Percentiles rank a stretch among this genome's conserved stretches.
These are phyloP conservation scores for Arachis hypogaea DNA, from an alignment of 306 rosid genomes.

Conservation along the genomic window DNA sequence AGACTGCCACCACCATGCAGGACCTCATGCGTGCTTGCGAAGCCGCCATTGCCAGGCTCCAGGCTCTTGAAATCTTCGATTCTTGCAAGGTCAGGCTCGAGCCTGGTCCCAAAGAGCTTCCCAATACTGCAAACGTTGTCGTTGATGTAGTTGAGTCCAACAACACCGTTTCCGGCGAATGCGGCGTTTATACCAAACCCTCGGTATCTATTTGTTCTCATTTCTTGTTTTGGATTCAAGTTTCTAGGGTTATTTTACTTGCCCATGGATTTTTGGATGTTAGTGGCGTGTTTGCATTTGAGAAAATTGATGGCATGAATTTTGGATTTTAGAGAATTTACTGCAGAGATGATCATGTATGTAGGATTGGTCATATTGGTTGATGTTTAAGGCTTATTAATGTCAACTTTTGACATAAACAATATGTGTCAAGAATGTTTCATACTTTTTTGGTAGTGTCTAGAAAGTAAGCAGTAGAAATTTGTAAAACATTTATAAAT, in stretches of 20 bases:
- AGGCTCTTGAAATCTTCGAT: constrained; percentile 71
- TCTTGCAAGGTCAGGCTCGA: constrained; percentile 75
- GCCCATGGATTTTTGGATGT: background rate
- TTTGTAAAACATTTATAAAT: too few relatives aligned
- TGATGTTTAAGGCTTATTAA: too few relatives aligned
- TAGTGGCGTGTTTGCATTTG: background rate
- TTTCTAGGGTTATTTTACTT: background rate
- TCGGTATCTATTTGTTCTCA: constrained; percentile 51
- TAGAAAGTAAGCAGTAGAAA: too few relatives aligned
- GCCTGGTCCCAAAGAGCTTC: constrained; percentile 78
- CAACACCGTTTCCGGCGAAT: constrained; percentile 59
- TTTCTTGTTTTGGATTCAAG: background rate
- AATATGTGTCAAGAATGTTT: too few relatives aligned
- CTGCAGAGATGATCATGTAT: background rate
- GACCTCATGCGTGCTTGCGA: constrained; percentile 73
- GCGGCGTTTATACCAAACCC: constrained; percentile 70
- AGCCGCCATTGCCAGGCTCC: constrained; percentile 66
- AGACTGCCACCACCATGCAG: constrained; percentile 68
- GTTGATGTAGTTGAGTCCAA: constrained; percentile 70
- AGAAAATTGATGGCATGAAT: too few relatives aligned
- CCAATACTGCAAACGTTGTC: constrained; percentile 76
- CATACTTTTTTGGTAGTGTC: too few relatives aligned
- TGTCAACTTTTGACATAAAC: too few relatives aligned
- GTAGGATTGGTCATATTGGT: background rate
- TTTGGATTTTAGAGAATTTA: too few relatives aligned